Base-by-base conservation (phyloP, 371 early-diverging fungal genomes). In the Umbelopsis sp. region DNA sequence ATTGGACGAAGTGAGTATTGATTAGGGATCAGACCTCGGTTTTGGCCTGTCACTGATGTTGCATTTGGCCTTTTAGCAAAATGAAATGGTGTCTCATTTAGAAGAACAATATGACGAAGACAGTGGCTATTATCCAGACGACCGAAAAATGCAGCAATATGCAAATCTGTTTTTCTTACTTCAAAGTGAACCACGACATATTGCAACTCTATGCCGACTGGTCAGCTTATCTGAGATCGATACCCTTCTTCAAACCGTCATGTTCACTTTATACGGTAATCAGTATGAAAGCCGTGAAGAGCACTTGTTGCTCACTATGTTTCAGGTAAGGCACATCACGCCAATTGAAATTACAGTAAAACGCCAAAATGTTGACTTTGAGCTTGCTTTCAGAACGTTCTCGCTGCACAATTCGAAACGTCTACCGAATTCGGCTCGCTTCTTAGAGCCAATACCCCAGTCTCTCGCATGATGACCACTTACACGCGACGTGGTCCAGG, bases 271-370 rank as follows among this genome's bases (percentile, higher is more conserved):
- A 46, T 97, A 94, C 70, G 97, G 97, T 57, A 96, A 96, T 78
- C 97, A 97, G 77, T 97, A 96, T 74, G 97, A 97, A 74, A 88
- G 92, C 44, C 89, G 97, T 44, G 97, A 97, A 86, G 98, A 97
- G 77, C 94, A 95, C 79, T 80, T 97, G 37, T 78, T 97, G 52
- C 77, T 97, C 72, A 94, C 95, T 37, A 95, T 97, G 96, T 96
- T 97, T 77, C 97, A 97, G 87, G 93, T 94, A 78, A 63, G 67
- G 41, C 11, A 29, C 29, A 22, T 22, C 4, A 29, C 29, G 1
- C 29, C 29, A 29, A 3, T 29, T 29, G 29, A 29, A 29, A 29
- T 29, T 29, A 29, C 29, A 4, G 29, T 4, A 29, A 29, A 3
- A 29, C 22, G 22, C 3, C 29, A 29, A 29, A 29, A 29, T 29